Evolutionary conservation across 169 alveolate species (phyloP).

Genomic region (Perkinsus chesapeaki): DNA sequence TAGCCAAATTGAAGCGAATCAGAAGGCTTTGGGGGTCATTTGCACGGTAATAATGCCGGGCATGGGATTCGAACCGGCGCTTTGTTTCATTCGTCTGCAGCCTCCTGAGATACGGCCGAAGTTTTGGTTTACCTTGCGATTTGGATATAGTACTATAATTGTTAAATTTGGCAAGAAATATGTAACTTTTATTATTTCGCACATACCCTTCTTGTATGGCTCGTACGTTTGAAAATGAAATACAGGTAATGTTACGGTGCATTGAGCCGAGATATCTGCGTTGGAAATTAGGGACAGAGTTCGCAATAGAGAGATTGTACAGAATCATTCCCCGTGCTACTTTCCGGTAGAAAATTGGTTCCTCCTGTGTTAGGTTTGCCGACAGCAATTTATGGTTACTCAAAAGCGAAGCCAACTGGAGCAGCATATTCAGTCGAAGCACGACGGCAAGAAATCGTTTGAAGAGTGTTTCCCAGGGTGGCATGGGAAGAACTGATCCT

Average conservation of each 20-base stretch:
- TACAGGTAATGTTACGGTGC: no score
- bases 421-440: not conserved
- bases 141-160: no score
- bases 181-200: no score
- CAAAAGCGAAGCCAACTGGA: not conserved
- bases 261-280: no score
- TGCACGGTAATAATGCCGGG: not conserved
- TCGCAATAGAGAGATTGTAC: no score
- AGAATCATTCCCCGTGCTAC: not conserved
- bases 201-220: no score
- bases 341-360: not conserved
- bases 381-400: not conserved
- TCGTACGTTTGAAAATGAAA: no score
- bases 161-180: not conserved
- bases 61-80: no score
- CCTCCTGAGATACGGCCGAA: no score
- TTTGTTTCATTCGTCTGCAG: no score
- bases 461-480: not conserved
- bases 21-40: not conserved
- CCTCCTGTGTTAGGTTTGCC: not conserved
- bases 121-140: no score
- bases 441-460: not conserved
- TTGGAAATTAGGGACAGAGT: no score
- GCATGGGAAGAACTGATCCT: not conserved
- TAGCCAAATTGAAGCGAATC: not conserved